Percentiles rank a stretch among this genome's conserved stretches.
These are phyloP conservation scores for Xanthoconium purpureum DNA, from an alignment of 768 basidiomycete genomes.

Conservation along the genomic window DNA sequence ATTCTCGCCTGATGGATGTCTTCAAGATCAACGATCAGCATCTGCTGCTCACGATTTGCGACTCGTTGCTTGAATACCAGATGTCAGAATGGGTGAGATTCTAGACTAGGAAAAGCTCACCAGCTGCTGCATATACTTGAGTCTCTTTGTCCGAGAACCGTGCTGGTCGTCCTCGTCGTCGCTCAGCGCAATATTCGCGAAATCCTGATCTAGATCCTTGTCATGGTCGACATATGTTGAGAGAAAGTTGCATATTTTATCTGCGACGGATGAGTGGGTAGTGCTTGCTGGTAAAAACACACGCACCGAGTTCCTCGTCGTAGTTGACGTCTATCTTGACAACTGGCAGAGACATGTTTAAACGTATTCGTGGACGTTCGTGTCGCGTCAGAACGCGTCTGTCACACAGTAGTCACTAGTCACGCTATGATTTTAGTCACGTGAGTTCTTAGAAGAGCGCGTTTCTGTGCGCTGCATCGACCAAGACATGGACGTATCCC, in stretches of 20 bases:
- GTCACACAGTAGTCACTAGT: constrained; percentile 27
- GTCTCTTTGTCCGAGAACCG: constrained; percentile 35
- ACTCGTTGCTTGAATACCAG: constrained; percentile 68
- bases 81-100: constrained; percentile 17
- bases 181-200: constrained; percentile 69
- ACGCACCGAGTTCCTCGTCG: constrained; percentile 65
- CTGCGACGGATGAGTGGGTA: constrained; percentile 36
- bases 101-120: constrained; percentile 44
- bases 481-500: constrained; percentile 3
- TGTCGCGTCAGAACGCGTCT: constrained; percentile 26
- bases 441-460: constrained; percentile 1
- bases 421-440: constrained; percentile 12
- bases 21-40: constrained; percentile 84
- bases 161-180: constrained; percentile 42
- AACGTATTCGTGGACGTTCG: constrained; percentile 17
- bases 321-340: constrained; percentile 63
- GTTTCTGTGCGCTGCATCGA: not conserved
- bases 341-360: constrained; percentile 62
- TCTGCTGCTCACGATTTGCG: constrained; percentile 90
- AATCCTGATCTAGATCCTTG: constrained; percentile 63
- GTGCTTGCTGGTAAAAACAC: not conserved
- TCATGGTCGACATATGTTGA: constrained; percentile 61
- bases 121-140: constrained; percentile 83
- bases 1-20: constrained; percentile 70
- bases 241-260: constrained; percentile 67